Evolutionary conservation across 2,329 filamentous ascomycete genomes (phyloP).

Genomic region (Chaetomiaceae sp.): DNA sequence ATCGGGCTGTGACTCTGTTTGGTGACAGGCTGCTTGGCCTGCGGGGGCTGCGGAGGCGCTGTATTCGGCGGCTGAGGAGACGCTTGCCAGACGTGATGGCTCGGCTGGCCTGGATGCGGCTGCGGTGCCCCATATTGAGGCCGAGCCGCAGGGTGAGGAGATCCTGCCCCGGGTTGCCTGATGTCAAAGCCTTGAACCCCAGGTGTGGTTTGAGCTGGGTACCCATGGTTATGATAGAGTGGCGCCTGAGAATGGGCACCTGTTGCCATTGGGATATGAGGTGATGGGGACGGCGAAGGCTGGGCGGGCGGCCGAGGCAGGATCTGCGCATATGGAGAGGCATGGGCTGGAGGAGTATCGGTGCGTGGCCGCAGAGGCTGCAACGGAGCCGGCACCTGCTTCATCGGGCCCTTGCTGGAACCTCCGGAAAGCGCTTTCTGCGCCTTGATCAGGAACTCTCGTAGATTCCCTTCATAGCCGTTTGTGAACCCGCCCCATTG

Average conservation of each 20-base stretch:
- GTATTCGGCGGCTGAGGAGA: constrained; percentile 7
- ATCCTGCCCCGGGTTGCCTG: constrained; percentile 20
- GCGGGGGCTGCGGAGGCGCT: constrained; percentile 6
- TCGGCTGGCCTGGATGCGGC: constrained; percentile 13
- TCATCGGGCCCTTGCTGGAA: constrained; percentile 10
- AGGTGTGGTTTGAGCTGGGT: background rate
- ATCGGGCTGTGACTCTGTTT: constrained; percentile 29
- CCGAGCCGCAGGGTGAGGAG: constrained; percentile 38
- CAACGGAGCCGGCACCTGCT: constrained; percentile 14
- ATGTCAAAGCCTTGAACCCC: constrained; percentile 7
- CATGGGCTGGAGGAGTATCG: constrained; percentile 8
- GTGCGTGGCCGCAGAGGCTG: constrained; percentile 21
- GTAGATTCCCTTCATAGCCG: constrained; percentile 52
- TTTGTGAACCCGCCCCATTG: constrained; percentile 56
- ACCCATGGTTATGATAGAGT: constrained; percentile 10
- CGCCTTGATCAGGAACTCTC: constrained; percentile 42
- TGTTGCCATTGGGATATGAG: background rate
- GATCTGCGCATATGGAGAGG: constrained; percentile 15
- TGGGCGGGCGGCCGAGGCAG: constrained; percentile 8
- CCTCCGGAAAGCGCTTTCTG: constrained; percentile 36
- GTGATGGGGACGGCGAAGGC: constrained; percentile 1
- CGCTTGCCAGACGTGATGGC: constrained; percentile 12
- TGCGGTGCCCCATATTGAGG: constrained; percentile 27
- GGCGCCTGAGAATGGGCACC: background rate
- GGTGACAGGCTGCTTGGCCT: constrained; percentile 13